Base-by-base conservation (phyloP, 2,329 filamentous ascomycete species). In the Zasmidium angulare region DNA sequence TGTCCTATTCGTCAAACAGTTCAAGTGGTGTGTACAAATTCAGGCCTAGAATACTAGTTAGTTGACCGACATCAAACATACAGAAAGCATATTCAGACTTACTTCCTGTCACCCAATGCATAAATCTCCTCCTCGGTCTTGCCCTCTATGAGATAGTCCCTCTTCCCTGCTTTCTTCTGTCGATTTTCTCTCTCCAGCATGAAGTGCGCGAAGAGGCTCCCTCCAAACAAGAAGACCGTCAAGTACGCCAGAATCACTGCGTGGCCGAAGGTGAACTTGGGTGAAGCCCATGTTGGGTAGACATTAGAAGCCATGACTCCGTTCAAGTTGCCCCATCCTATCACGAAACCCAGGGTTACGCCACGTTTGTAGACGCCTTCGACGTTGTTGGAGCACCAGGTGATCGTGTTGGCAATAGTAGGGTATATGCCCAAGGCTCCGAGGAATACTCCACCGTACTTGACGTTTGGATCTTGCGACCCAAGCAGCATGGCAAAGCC, bases 291-390 rank as follows among this genome's bases (percentile, higher is more conserved):
- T 6, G 49, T 50, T n/a, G 56, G 79, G 66, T 91, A 96, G 66
- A 96, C 91, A 72, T 96, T 96, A 64, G 84, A 87, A 68, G 81
- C 3, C 88, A 90, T 62, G 23, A 96, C 85, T 26, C 93, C 93
- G 71, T 96, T 96, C 48, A 97, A 79, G 71, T 97, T 96, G 26
- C 93, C 93, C 90, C 91, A 96, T 21, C 77, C 92, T 61, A 97
- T 96, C 54, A 96, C 89, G 63, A 96, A 87, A 0, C 93, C 93
- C 0, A 97, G 77, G 0, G 91, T 90, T 19, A 96, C 88, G 40
- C 92, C 93, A 31, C 93, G 86, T 79, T 96, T 96, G 77, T 96
- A 96, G 1, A 93, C 90, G 14, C 93, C 89, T 75, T 96, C 93
- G 36, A 87, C 84, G 63, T 96, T 97, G 77, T 97, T 97, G 50